phyloP scores from a whole-genome alignment of 1,139 yeast species.

The Hyphopichia fennica region DNA sequence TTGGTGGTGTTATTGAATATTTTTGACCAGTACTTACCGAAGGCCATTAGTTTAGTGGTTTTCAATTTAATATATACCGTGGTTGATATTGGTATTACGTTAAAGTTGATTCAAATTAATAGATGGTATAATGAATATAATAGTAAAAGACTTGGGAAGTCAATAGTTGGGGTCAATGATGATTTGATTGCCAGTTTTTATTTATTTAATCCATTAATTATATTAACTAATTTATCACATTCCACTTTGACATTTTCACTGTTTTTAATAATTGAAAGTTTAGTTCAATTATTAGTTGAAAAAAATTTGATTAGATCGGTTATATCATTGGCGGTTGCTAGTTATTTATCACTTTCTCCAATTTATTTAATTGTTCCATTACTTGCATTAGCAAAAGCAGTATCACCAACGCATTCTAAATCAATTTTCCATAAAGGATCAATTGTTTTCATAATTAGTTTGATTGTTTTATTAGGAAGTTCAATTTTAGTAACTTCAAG shows the following conservation, averaged over 20 bases:
- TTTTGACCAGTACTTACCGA: slow-evolving; percentile 29
- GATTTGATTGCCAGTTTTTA: slow-evolving; percentile 61
- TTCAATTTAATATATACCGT: slow-evolving; percentile 40
- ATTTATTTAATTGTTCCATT: slow-evolving; percentile 58
- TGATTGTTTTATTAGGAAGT: slow-evolving; percentile 33
- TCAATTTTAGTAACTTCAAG: slow-evolving; percentile 36
- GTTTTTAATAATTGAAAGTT: slow-evolving; percentile 51
- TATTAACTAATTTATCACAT: slow-evolving; percentile 67
- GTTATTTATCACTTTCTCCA: slow-evolving; percentile 66
- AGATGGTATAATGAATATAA: slow-evolving; percentile 38
- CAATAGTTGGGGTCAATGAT: slow-evolving; percentile 28
- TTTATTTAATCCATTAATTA: slow-evolving; percentile 75
- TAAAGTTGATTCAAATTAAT: slow-evolving; percentile 41
- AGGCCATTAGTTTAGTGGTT: slow-evolving; percentile 13
- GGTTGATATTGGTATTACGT: slow-evolving; percentile 43
- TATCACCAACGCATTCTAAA: slow-evolving; percentile 9
- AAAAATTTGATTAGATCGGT: slow-evolving; percentile 47
- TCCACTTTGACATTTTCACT: slow-evolving; percentile 67
- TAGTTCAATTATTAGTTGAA: slow-evolving; percentile 46
- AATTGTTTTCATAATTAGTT: slow-evolving; percentile 23
- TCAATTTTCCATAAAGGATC: slow-evolving; percentile 23
- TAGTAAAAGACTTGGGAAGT: slow-evolving; percentile 14
- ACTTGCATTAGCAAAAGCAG: slow-evolving; percentile 34
- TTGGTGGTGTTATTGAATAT: slow-evolving; percentile 51
- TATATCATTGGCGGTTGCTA: slow-evolving; percentile 58